phyloP scores from a whole-genome alignment of 2,329 filamentous ascomycete species.

The Rachicladosporium sp. region DNA sequence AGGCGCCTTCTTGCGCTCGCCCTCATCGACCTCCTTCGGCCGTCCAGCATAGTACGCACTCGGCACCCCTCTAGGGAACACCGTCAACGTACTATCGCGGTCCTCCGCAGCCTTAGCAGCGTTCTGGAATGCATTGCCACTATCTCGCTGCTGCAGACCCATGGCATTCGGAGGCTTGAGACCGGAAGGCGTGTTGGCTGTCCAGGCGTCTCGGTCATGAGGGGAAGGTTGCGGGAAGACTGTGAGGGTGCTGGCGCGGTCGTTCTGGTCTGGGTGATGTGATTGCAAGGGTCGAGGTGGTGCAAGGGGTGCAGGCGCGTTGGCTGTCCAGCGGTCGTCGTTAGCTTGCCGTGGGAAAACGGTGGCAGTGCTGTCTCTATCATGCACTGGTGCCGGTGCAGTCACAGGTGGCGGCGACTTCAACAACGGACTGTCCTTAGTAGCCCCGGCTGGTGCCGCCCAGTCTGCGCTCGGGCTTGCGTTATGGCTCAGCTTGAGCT shows the following conservation, averaged over 20 bases:
- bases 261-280: constrained; percentile 12
- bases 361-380: constrained; percentile 6
- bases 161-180: too few relatives aligned
- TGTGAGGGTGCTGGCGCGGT: constrained; percentile 45
- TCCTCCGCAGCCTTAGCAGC: constrained; percentile 8
- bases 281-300: background rate
- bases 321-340: constrained; percentile 5
- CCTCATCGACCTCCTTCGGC: constrained; percentile 16
- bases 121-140: too few relatives aligned
- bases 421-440: constrained; percentile 6
- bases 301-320: constrained; percentile 1
- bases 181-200: background rate
- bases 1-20: constrained; percentile 38
- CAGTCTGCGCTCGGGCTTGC: constrained; percentile 14
- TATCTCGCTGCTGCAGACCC: too few relatives aligned
- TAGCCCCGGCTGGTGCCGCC: constrained; percentile 9
- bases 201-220: background rate
- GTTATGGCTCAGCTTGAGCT: constrained; percentile 14
- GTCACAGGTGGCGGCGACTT: constrained; percentile 2
- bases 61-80: constrained; percentile 26
- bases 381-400: constrained; percentile 3
- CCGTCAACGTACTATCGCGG: constrained; percentile 23
- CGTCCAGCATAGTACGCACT: constrained; percentile 19
- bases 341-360: constrained; percentile 4
- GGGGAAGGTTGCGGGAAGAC: constrained; percentile 8